These are phyloP conservation scores for Epichloe glyceriae DNA, from an alignment of 2,329 filamentous ascomycete species.

Conservation along the genomic window DNA sequence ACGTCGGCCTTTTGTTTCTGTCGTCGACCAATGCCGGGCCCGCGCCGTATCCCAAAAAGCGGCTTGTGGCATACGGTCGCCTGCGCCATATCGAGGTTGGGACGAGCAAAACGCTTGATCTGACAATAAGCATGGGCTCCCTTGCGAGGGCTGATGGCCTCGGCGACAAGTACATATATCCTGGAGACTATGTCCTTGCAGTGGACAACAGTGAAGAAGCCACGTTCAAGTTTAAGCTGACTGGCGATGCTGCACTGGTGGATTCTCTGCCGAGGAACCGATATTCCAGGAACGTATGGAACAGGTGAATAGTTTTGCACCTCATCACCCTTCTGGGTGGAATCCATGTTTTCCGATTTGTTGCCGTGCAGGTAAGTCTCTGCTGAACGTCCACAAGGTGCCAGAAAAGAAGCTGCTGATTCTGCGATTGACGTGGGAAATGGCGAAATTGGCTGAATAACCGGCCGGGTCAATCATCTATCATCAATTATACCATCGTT, in stretches of 20 bases:
- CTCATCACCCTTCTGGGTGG: constrained; percentile 29
- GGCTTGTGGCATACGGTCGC: constrained; percentile 9
- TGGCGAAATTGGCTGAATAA: constrained; percentile 9
- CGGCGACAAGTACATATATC: constrained; percentile 9
- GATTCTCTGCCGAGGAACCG: neutral
- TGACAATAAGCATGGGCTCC: constrained; percentile 5
- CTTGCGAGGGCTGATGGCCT: constrained; percentile 7
- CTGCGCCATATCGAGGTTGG: constrained; percentile 5
- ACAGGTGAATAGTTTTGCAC: constrained; percentile 54
- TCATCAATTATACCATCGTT: too few species aligned
- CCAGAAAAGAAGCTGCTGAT: constrained; percentile 37
- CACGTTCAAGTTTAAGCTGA: constrained; percentile 5
- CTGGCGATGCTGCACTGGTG: neutral
- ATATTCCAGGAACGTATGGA: constrained; percentile 19
- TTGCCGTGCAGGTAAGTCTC: constrained; percentile 55
- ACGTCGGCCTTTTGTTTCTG: constrained; percentile 8
- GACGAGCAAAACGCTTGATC: constrained; percentile 3
- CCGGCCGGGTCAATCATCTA: too few species aligned
- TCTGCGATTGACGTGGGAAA: constrained; percentile 31
- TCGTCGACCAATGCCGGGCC: constrained; percentile 8
- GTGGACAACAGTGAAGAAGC: constrained; percentile 5
- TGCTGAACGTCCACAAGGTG: constrained; percentile 28
- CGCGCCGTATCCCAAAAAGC: constrained; percentile 7
- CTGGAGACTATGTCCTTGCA: constrained; percentile 6
- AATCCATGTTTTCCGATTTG: constrained; percentile 57